Percentiles rank a stretch among this genome's conserved stretches.
Conservation (phyloP, 352 stramenopile genomes). For the Saprolegnia parasitica region DNA sequence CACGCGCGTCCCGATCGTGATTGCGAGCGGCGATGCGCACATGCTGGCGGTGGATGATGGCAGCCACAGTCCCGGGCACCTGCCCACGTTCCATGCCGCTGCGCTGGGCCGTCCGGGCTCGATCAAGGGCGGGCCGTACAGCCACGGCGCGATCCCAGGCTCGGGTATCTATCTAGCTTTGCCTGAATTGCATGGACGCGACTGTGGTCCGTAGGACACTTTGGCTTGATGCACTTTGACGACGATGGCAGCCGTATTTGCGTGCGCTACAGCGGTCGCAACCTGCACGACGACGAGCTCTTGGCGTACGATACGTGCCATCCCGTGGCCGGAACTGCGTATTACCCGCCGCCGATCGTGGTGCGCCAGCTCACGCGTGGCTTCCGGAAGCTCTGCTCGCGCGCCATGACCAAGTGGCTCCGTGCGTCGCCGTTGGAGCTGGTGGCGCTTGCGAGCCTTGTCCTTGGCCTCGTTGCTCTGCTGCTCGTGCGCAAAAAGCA, state of each 20-base stretch:
- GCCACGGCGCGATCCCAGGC: conserved; percentile 72
- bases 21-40: conserved; percentile 83
- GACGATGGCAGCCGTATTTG: conserved; percentile 67
- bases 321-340: conserved; percentile 47
- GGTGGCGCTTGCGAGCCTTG: background rate
- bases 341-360: conserved; percentile 55
- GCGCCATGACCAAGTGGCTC: conserved; percentile 6
- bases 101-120: conserved; percentile 72
- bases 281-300: conserved; percentile 48
- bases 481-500: background rate
- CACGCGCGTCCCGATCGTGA: conserved; percentile 53
- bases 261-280: conserved; percentile 63
- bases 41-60: conserved; percentile 87
- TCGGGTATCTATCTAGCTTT: conserved; percentile 34
- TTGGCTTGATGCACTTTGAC: conserved; percentile 71
- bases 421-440: background rate
- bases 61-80: conserved; percentile 58
- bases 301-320: conserved; percentile 75
- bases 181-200: background rate
- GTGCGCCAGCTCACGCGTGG: conserved; percentile 50
- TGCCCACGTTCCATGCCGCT: conserved; percentile 75
- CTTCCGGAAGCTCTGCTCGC: conserved; percentile 47
- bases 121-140: conserved; percentile 85
- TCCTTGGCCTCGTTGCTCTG: background rate
- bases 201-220: conserved; percentile 41